phyloP scores from a whole-genome alignment of 139 green algal species.

The Chlamydomonas asymmetrica region DNA sequence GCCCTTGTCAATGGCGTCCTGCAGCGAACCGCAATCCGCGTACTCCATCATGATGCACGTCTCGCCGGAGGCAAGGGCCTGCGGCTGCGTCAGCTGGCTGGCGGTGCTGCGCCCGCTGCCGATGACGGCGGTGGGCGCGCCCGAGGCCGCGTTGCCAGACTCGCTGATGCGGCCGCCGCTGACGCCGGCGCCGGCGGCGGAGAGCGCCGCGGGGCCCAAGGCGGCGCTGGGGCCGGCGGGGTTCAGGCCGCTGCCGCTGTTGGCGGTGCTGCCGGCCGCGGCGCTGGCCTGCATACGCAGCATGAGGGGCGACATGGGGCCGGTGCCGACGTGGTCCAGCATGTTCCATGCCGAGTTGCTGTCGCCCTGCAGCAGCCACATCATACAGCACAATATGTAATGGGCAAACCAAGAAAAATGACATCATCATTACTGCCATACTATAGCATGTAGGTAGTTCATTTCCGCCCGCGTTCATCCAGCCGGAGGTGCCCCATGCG shows the following conservation, averaged over 20 bases:
- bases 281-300: neutral
- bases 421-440: too few species aligned
- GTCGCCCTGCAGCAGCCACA: too few species aligned
- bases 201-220: neutral
- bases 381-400: too few species aligned
- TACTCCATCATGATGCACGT: constrained; percentile 26
- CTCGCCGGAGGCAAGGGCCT: constrained; percentile 12
- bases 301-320: too few species aligned
- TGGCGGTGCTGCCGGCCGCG: neutral
- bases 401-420: too few species aligned
- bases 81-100: too few species aligned
- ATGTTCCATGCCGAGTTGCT: too few species aligned
- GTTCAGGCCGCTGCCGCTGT: neutral
- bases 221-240: neutral
- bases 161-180: neutral
- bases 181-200: neutral
- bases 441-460: too few species aligned
- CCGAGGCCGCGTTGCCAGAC: neutral
- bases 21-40: constrained; percentile 5
- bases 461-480: too few species aligned
- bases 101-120: neutral
- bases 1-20: constrained; percentile 20
- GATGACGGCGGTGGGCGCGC: neutral
- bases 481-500: too few species aligned
- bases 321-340: constrained; percentile 12